Conservation (phyloP, 1,284 basidiomycete species). For the Leccinum variabile region DNA sequence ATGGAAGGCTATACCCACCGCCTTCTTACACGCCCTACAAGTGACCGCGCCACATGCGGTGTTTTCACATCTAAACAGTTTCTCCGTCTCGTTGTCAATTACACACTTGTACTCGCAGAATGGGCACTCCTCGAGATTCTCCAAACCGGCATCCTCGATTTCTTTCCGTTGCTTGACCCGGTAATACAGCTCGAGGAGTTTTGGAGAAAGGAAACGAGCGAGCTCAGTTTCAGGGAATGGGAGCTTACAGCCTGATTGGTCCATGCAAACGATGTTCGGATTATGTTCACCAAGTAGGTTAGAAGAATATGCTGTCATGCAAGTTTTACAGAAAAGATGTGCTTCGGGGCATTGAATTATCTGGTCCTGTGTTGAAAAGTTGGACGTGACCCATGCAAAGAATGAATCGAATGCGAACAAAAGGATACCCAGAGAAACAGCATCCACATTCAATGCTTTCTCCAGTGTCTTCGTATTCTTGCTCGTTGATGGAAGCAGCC, state of each 20-base stretch:
- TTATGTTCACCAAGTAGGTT: constrained; percentile 52
- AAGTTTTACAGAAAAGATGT: constrained; percentile 69
- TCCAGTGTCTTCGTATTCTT: constrained; percentile 45
- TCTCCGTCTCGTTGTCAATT: constrained; percentile 77
- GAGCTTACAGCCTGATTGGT: constrained; percentile 71
- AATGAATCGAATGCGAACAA: constrained; percentile 49
- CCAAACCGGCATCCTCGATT: constrained; percentile 69
- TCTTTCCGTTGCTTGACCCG: constrained; percentile 78
- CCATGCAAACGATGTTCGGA: constrained; percentile 73
- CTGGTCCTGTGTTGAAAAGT: constrained; percentile 51
- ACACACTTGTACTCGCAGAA: constrained; percentile 83
- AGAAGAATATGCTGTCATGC: constrained; percentile 52
- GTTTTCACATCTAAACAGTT: constrained; percentile 77
- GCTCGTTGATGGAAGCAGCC: constrained; percentile 33
- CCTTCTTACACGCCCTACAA: constrained; percentile 75
- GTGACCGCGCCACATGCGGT: constrained; percentile 70
- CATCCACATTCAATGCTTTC: constrained; percentile 79
- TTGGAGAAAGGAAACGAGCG: constrained; percentile 56
- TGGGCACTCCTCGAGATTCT: constrained; percentile 81
- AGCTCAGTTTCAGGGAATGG: constrained; percentile 69
- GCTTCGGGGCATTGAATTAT: constrained; percentile 86
- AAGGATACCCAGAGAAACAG: constrained; percentile 71
- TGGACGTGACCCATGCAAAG: constrained; percentile 1
- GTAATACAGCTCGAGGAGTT: constrained; percentile 69
- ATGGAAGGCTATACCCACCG: constrained; percentile 42